phyloP scores from a whole-genome alignment of 1,284 basidiomycete species.

The Boletus smithii region DNA sequence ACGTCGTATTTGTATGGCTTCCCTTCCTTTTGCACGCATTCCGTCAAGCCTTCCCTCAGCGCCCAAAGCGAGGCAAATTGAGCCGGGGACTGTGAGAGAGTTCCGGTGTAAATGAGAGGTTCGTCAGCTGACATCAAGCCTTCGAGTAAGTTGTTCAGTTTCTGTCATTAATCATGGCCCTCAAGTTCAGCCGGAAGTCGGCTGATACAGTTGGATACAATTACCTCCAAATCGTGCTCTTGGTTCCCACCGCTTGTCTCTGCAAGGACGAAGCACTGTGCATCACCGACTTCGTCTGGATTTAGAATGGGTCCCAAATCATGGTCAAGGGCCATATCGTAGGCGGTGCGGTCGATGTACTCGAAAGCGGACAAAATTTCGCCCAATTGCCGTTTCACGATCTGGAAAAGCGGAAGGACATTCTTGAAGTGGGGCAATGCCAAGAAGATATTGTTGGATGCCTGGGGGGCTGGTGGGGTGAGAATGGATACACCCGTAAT shows the following conservation, averaged over 20 bases:
- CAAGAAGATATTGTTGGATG: conserved; percentile 76
- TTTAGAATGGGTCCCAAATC: conserved; percentile 66
- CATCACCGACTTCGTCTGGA: conserved; percentile 67
- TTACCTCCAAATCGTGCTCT: conserved; percentile 93
- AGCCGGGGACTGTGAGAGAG: conserved; percentile 87
- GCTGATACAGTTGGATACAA: conserved; percentile 12
- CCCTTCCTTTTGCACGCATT: conserved; percentile 92
- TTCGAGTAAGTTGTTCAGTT: conserved; percentile 84
- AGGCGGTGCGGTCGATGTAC: conserved; percentile 88
- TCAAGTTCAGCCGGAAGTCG: conserved; percentile 12
- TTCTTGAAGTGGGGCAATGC: conserved; percentile 74
- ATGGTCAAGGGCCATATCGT: conserved; percentile 81
- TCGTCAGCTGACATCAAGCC: conserved; percentile 71
- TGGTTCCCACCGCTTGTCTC: conserved; percentile 94
- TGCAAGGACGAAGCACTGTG: conserved; percentile 87
- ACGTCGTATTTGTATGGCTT: conserved; percentile 98
- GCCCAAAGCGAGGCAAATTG: conserved; percentile 93
- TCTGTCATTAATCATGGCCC: conserved; percentile 48
- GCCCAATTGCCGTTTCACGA: conserved; percentile 73
- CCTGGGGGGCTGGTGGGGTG: conserved; percentile 85
- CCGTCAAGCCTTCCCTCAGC: conserved; percentile 91
- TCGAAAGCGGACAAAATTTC: conserved; percentile 99
- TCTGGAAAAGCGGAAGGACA: conserved; percentile 67
- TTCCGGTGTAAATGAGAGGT: conserved; percentile 85
- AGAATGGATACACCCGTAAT: conserved; percentile 95